phyloP scores from a whole-genome alignment of 2,329 filamentous ascomycete species.

The Penicillium sp. region DNA sequence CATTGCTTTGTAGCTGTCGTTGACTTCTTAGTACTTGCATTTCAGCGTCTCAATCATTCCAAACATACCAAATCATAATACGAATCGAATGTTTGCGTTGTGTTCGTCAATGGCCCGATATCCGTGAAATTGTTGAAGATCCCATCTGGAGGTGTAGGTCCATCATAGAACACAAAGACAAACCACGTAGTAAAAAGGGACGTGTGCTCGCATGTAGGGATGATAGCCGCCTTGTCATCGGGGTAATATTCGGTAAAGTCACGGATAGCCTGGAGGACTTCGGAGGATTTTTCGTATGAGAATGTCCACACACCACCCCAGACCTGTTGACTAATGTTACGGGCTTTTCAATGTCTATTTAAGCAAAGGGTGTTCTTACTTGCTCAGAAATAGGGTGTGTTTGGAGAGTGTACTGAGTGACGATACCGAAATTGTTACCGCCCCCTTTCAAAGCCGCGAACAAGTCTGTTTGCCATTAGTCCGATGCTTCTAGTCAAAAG shows the following conservation, averaged over 20 bases:
- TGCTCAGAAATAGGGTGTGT: slow-evolving; percentile 29
- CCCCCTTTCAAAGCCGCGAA: slow-evolving; percentile 42
- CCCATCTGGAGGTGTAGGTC: slow-evolving; percentile 47
- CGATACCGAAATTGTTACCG: slow-evolving; percentile 43
- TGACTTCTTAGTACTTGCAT: background rate
- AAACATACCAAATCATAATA: slow-evolving; percentile 46
- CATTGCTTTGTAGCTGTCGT: slow-evolving; percentile 37
- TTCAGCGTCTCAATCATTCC: background rate
- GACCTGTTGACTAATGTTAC: slow-evolving; percentile 23
- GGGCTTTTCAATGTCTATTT: background rate
- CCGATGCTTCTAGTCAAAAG: background rate
- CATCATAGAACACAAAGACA: slow-evolving; percentile 63
- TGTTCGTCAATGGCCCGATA: slow-evolving; percentile 43
- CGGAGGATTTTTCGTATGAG: slow-evolving; percentile 36
- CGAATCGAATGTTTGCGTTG: slow-evolving; percentile 43
- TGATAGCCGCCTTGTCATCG: slow-evolving; percentile 59
- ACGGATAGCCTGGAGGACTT: slow-evolving; percentile 29
- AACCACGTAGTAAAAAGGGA: slow-evolving; percentile 53
- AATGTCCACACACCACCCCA: slow-evolving; percentile 47
- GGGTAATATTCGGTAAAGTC: slow-evolving; percentile 46
- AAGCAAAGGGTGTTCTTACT: slow-evolving; percentile 9
- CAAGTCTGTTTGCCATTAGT: slow-evolving; percentile 27
- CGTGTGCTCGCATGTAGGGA: slow-evolving; percentile 51
- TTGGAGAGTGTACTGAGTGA: slow-evolving; percentile 37
- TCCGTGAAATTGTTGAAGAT: slow-evolving; percentile 57